Conservation (phyloP, 2,329 filamentous ascomycete species). For the Verticillium dahliae region DNA sequence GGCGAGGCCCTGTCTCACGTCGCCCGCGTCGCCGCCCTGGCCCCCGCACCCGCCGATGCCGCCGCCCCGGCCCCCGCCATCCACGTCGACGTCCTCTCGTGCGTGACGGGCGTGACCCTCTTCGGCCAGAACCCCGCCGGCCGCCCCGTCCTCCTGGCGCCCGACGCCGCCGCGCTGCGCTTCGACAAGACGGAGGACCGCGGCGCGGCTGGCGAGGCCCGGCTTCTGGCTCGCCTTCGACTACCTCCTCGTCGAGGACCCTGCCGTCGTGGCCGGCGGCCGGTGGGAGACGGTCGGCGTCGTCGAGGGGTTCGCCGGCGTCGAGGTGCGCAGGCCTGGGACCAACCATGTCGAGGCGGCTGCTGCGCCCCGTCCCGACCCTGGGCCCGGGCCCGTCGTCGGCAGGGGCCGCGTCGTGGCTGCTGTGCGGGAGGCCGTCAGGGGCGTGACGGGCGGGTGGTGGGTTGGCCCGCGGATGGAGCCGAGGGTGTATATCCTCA, state of each 20-base stretch:
- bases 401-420: conserved; percentile 37
- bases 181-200: conserved; percentile 56
- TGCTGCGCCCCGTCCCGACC: not conserved
- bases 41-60: conserved; percentile 7
- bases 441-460: conserved; percentile 49
- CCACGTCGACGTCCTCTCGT: conserved; percentile 57
- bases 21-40: conserved; percentile 26
- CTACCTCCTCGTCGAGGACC: conserved; percentile 53
- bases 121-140: conserved; percentile 47
- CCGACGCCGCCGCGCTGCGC: conserved; percentile 12
- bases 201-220: conserved; percentile 32
- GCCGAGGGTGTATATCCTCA: conserved; percentile 46
- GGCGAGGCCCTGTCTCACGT: conserved; percentile 65
- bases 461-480: conserved; percentile 59
- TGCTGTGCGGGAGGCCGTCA: conserved; percentile 31
- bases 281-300: conserved; percentile 51
- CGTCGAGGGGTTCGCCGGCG: conserved; percentile 50
- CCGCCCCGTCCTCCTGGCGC: conserved; percentile 24
- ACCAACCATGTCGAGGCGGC: conserved; percentile 15
- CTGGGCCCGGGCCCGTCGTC: conserved; percentile 22
- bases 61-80: conserved; percentile 29
- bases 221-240: conserved; percentile 59
- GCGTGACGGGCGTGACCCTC: conserved; percentile 65
- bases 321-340: conserved; percentile 50
- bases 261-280: conserved; percentile 34